phyloP scores from a whole-genome alignment of 192 early-diverging fungal species.

The Podochytrium sp. region DNA sequence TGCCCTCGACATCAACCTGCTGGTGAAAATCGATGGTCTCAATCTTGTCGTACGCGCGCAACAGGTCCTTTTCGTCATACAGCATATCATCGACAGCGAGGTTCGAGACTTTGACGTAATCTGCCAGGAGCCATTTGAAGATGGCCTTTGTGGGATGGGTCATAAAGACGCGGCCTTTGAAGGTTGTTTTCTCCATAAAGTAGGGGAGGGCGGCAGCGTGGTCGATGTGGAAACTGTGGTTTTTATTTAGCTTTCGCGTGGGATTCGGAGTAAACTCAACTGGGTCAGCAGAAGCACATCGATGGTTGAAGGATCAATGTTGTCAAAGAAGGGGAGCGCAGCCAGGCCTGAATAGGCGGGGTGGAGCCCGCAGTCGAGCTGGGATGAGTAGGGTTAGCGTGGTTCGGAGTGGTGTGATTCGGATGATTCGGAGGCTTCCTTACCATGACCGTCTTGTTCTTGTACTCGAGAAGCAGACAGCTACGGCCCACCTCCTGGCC shows the following conservation, averaged over 20 bases:
- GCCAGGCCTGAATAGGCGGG: constrained; percentile 89
- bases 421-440: not conserved
- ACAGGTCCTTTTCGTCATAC: constrained; percentile 88
- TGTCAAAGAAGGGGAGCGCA: constrained; percentile 93
- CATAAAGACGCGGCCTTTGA: constrained; percentile 97
- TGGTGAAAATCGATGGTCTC: constrained; percentile 97
- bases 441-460: constrained; percentile 92
- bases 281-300: constrained; percentile 94
- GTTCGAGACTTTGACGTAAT: constrained; percentile 91
- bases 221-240: constrained; percentile 89
- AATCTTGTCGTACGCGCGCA: constrained; percentile 82
- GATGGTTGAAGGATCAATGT: constrained; percentile 85
- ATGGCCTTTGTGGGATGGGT: constrained; percentile 99
- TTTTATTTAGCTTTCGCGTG: too few relatives aligned
- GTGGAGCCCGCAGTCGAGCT: constrained; percentile 96
- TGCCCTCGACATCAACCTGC: constrained; percentile 90
- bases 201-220: constrained; percentile 96
- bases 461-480: constrained; percentile 91
- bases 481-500: constrained; percentile 97
- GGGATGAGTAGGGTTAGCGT: not conserved
- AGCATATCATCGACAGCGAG: constrained; percentile 78
- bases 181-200: constrained; percentile 95
- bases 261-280: constrained; percentile 48
- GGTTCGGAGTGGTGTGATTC: not conserved
- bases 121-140: constrained; percentile 93